Base-by-base conservation (phyloP, 2,329 filamentous ascomycete species). In the Colletotrichum sp. region DNA sequence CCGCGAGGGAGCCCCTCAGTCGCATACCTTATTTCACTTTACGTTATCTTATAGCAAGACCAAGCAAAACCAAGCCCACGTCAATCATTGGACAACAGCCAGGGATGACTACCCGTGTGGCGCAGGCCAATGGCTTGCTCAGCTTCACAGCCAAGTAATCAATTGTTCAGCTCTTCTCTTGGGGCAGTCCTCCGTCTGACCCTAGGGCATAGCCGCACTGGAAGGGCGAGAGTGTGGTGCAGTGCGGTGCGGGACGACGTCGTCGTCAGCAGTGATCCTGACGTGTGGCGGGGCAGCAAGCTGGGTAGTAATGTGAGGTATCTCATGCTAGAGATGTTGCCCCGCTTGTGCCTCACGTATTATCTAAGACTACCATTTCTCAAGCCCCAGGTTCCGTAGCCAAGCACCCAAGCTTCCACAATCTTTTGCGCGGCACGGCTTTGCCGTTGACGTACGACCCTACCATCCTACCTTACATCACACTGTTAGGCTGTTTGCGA, bases 201-300 rank as follows among this genome's bases (percentile, higher is more conserved):
- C 66, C 55, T 70, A 71, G 59, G 63, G 63, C 72, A 75, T 18
- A 13, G 55, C 49, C 34, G 39, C 39, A 32, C 28, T 30, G 49
- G 72, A 72, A 32, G 60, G 44, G 68, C 39, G 39, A 49, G 18
- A 49, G 39, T n/a, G 39, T 49, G 18, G 39, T 49, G 39, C 18
- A 49, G 39, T n/a, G 39, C 39, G 39, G 8, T 44, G 39, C 39
- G 18, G 39, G 39, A 49, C 39, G 39, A 75, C 52, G 69, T 28
- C 72, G 72, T 75, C 72, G 63, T 75, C 72, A 75, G 72, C 72
- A 65, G 67, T 71, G 49, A 71, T 71, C 34, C 67, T 44, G n/a
- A 63, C 66, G 39, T 75, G 32, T 75, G 63, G 69, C 63, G 72
- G 69, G 69, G 63, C 57, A 59, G 8, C 30, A 57, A 32, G 36